Evolutionary conservation across 345 rosid genomes (phyloP).

Genomic region (Bruguiera parviflora): DNA sequence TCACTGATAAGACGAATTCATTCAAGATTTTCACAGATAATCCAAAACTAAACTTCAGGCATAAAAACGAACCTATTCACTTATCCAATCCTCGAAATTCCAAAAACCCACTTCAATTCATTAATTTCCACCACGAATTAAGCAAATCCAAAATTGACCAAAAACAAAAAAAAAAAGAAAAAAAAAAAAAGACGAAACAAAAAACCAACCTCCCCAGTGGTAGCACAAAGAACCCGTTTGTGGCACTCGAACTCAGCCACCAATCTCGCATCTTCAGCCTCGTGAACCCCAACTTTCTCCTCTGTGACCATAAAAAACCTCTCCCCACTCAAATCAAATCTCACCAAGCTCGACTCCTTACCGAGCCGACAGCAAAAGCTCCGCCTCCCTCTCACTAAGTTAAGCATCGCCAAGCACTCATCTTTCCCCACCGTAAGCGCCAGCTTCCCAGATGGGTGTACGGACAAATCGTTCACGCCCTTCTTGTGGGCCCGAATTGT

Average conservation of each 20-base stretch:
- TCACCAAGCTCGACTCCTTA: constrained; percentile 63
- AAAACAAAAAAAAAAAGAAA: not conserved
- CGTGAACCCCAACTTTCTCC: constrained; percentile 62
- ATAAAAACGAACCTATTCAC: too few species aligned
- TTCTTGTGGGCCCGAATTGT: constrained; percentile 62
- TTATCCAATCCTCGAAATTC: not conserved
- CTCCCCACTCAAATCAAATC: constrained; percentile 57
- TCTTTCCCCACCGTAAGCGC: constrained; percentile 79
- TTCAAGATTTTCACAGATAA: too few species aligned
- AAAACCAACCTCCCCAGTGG: constrained; percentile 70
- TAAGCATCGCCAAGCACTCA: constrained; percentile 79
- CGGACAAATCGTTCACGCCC: constrained; percentile 62
- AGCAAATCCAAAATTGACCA: not conserved
- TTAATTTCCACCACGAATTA: not conserved
- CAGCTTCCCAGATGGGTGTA: constrained; percentile 81
- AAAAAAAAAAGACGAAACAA: not conserved
- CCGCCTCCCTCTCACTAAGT: constrained; percentile 84
- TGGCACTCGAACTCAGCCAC: constrained; percentile 51
- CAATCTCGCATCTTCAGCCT: constrained; percentile 82
- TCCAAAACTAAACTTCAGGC: too few species aligned
- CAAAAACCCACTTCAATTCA: not conserved
- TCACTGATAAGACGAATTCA: too few species aligned
- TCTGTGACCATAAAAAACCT: constrained; percentile 68
- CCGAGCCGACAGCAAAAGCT: constrained; percentile 70
- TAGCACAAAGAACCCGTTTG: constrained; percentile 72